Evolutionary conservation across 1,284 basidiomycete species (phyloP), one percentile per base, ranked within the genome.

Genomic region (Thecaphora thlaspeos): DNA sequence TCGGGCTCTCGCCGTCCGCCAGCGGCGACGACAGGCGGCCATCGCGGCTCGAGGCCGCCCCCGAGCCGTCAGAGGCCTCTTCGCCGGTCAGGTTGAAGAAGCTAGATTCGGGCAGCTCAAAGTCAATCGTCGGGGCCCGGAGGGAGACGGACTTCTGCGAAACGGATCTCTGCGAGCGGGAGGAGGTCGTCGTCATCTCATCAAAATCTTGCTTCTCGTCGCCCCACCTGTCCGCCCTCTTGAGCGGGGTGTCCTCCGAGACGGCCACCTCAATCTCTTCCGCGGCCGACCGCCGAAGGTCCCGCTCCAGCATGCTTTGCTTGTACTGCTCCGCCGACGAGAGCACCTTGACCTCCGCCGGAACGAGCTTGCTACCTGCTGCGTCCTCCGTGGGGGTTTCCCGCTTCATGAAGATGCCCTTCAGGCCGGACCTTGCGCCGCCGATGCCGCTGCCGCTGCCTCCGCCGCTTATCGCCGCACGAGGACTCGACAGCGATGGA

Each of bases 31-130:
- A 34, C 5, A 14, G 9, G 5, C 32, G 32, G 4, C 18, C 22
- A 28, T 24, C 4, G 32, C 12, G 19, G 23, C 23, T 28, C 18
- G 37, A 51, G 5, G 24, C 34, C 1, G 12, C 23, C n/a, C 17
- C 14, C 11, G 23, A 28, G 37, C 32, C 32, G 9, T 17, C 11
- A 4, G 32, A 34, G 7, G 32, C 32, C 15, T 17, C 32, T 8
- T 34, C 32, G 28, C 28, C 28, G 9, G 15, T 17, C 9, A 34
- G 12, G 12, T 34, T 15, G 21, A 55, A 55, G 48, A 66, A 55
- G 43, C 54, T 54, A 24, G 63, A 56, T 28, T 40, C 46, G 9
- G 67, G 63, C 40, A 69, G 39, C 15, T 62, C 28, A 30, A 69
- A 46, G 28, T 69, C 60, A 28, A 69, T 42, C 5, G 45, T 54